Conservation (phyloP, 2,329 filamentous ascomycete genomes). For the Lasiodiplodia hormozganensis region DNA sequence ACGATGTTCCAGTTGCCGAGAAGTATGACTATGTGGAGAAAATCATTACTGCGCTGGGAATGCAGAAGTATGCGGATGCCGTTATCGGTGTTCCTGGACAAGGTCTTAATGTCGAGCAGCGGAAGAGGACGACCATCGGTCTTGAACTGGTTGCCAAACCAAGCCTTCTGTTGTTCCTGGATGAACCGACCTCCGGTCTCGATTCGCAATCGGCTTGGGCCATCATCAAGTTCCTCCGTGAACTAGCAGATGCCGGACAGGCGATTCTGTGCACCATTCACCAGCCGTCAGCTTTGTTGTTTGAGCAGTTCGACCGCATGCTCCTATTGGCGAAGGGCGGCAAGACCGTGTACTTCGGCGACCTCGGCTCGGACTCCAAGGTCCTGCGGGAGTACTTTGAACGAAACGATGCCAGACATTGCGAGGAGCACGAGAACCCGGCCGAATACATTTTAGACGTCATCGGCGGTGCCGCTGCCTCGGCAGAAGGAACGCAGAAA, state of each 20-base stretch:
- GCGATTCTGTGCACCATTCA: constrained; percentile 57
- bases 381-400: constrained; percentile 63
- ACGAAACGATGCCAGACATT: constrained; percentile 65
- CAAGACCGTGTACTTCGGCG: constrained; percentile 50
- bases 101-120: constrained; percentile 70
- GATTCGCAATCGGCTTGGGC: constrained; percentile 61
- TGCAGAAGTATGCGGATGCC: constrained; percentile 71
- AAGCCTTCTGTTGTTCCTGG: constrained; percentile 66
- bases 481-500: not conserved
- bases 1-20: constrained; percentile 60
- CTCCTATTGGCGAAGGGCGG: constrained; percentile 54
- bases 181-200: constrained; percentile 56
- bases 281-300: constrained; percentile 54
- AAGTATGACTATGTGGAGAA: constrained; percentile 69
- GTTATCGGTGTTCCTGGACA: constrained; percentile 69
- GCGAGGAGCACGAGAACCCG: constrained; percentile 70
- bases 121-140: constrained; percentile 74
- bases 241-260: constrained; percentile 60
- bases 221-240: constrained; percentile 67
- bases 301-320: constrained; percentile 54
- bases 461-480: constrained; percentile 37
- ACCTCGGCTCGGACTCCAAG: constrained; percentile 51
- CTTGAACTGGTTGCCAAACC: constrained; percentile 76
- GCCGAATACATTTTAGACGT: constrained; percentile 75
- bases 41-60: constrained; percentile 70